Conservation (phyloP, 148 eudicot genomes). For the Rhododendron kiyosumense region DNA sequence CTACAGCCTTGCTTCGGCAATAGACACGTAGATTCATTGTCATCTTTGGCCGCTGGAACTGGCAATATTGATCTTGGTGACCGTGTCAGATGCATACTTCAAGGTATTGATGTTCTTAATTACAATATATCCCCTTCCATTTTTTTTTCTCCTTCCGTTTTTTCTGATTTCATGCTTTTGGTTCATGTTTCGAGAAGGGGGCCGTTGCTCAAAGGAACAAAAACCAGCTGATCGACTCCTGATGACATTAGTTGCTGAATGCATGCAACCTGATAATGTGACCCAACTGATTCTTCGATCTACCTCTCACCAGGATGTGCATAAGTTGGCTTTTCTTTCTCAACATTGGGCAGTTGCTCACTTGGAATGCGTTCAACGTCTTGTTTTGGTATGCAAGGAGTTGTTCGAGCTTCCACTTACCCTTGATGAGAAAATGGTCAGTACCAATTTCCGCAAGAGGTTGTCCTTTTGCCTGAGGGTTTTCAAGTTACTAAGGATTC, state of each 20-base stretch:
- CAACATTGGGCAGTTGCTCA: conserved; percentile 82
- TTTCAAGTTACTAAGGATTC: conserved; percentile 64
- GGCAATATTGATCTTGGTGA: conserved; percentile 34
- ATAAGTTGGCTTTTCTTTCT: conserved; percentile 49
- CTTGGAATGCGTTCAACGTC: conserved; percentile 67
- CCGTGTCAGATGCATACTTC: conserved; percentile 50
- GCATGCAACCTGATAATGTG: conserved; percentile 36
- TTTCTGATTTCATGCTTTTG: neutral
- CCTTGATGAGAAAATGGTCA: conserved; percentile 47
- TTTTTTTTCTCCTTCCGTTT: neutral
- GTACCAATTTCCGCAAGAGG: conserved; percentile 41
- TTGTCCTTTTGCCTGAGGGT: conserved; percentile 52
- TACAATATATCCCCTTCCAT: neutral
- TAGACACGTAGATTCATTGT: conserved; percentile 41
- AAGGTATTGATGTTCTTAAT: conserved; percentile 46
- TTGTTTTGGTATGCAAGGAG: conserved; percentile 45
- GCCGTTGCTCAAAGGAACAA: conserved; percentile 58
- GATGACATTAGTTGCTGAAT: conserved; percentile 58
- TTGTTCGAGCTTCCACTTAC: conserved; percentile 46
- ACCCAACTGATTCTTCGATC: conserved; percentile 27
- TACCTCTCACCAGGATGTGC: conserved; percentile 34
- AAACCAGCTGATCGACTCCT: conserved; percentile 66
- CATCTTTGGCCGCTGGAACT: conserved; percentile 21
- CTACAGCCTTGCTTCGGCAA: conserved; percentile 36
- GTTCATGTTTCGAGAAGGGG: conserved; percentile 43